Evolutionary conservation across 2,329 filamentous ascomycete genomes (phyloP).

Genomic region (Cytospora leucostoma): DNA sequence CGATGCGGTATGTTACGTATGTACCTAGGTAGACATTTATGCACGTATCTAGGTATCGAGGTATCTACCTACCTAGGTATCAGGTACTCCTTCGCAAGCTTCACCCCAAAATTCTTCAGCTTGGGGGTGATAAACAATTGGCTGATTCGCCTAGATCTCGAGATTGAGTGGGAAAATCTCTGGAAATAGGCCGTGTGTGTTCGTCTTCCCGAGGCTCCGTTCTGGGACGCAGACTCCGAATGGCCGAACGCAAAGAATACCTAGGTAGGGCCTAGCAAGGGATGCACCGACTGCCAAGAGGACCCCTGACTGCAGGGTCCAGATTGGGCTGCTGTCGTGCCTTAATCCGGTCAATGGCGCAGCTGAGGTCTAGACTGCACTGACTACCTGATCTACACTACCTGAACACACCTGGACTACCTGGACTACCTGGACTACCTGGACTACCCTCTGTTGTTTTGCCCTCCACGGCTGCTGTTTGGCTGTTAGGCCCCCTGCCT

Average conservation of each 20-base stretch:
- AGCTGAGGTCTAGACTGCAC: slow-evolving; percentile 26
- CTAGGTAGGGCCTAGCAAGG: background rate
- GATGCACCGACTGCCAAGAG: slow-evolving; percentile 12
- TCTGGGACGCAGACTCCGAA: background rate
- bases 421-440: too few relatives aligned
- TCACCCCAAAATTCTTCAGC: background rate
- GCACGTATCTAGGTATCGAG: too few relatives aligned
- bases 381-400: background rate
- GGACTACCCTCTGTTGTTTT: too few relatives aligned
- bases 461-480: too few relatives aligned
- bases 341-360: slow-evolving; percentile 22
- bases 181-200: background rate
- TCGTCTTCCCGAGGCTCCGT: background rate
- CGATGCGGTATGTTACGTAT: background rate
- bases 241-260: background rate
- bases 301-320: slow-evolving; percentile 17
- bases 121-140: background rate
- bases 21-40: too few relatives aligned
- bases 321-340: slow-evolving; percentile 26
- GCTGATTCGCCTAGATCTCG: background rate
- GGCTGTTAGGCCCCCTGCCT: too few relatives aligned
- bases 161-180: background rate
- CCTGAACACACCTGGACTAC: too few relatives aligned
- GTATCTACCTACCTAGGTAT: too few relatives aligned
- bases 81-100: too few relatives aligned